These are phyloP conservation scores for Tetrapyrgos nigripes DNA, from an alignment of 1,284 basidiomycete genomes.

Conservation along the genomic window DNA sequence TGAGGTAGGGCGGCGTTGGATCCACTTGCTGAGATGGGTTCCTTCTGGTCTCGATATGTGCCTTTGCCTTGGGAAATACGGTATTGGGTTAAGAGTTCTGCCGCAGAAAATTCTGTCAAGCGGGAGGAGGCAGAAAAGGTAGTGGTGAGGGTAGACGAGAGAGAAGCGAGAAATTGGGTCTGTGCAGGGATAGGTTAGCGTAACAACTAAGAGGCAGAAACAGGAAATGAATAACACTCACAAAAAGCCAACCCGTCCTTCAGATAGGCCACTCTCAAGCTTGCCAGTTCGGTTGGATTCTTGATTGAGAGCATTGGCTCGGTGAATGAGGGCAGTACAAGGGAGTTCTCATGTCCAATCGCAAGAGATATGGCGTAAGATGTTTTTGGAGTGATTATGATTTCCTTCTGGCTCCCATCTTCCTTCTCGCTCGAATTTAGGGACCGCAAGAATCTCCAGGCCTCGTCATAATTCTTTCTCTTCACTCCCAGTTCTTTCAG, in stretches of 20 bases:
- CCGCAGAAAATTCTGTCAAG: constrained; percentile 93
- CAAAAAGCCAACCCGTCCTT: constrained; percentile 87
- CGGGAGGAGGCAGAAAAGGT: constrained; percentile 60
- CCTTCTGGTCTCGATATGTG: constrained; percentile 55
- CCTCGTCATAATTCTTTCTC: constrained; percentile 72
- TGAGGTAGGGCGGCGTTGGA: constrained; percentile 94
- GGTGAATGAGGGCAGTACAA: constrained; percentile 66
- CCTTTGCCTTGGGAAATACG: constrained; percentile 85
- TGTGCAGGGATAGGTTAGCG: constrained; percentile 31
- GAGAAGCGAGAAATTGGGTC: constrained; percentile 87
- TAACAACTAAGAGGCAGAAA: constrained; percentile 9
- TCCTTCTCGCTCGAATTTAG: constrained; percentile 75
- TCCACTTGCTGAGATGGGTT: constrained; percentile 91
- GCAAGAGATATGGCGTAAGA: constrained; percentile 82
- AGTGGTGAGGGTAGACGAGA: constrained; percentile 75
- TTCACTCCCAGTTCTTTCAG: constrained; percentile 65
- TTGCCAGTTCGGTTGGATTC: constrained; percentile 85
- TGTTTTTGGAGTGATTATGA: constrained; percentile 72
- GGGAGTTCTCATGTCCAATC: constrained; percentile 78
- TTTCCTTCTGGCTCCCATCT: no score
- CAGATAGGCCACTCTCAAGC: constrained; percentile 84
- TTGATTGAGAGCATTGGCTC: constrained; percentile 88
- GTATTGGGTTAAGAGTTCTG: constrained; percentile 81
- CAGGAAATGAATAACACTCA: constrained; percentile 51
- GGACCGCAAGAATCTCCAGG: constrained; percentile 77